Conservation (phyloP, 306 rosid genomes). For the Vigna mungo region DNA sequence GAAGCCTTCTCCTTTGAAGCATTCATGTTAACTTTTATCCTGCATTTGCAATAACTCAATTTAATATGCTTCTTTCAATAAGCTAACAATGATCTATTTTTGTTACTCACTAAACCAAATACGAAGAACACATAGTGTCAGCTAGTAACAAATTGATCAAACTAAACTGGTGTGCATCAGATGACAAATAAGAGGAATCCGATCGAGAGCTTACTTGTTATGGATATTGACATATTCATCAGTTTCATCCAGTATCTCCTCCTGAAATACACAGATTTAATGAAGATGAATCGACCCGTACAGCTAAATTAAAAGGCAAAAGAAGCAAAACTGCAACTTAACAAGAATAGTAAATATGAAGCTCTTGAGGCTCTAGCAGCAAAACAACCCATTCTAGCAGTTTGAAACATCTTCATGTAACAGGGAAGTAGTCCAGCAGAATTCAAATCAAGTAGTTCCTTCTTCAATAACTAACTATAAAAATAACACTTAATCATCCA, state of each 20-base stretch:
- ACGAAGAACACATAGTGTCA: neutral
- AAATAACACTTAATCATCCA: conserved; percentile 25
- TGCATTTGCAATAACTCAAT: conserved; percentile 54
- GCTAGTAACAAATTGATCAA: conserved; percentile 27
- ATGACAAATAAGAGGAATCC: conserved; percentile 19
- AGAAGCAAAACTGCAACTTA: conserved; percentile 23
- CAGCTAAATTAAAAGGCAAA: conserved; percentile 28
- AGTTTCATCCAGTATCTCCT: conserved; percentile 99
- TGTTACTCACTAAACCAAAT: conserved; percentile 26
- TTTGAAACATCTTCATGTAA: conserved; percentile 26
- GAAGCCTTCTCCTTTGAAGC: conserved; percentile 69
- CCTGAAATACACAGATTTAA: conserved; percentile 64
- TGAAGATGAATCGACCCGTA: conserved; percentile 38
- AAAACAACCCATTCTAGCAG: neutral
- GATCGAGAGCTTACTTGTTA: conserved; percentile 71
- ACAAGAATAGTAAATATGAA: conserved; percentile 28
- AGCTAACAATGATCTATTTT: conserved; percentile 20
- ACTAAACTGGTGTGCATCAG: conserved; percentile 27
- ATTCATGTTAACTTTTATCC: conserved; percentile 93
- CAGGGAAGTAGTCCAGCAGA: conserved; percentile 33
- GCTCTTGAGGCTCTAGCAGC: conserved; percentile 30
- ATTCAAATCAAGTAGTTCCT: conserved; percentile 30
- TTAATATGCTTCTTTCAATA: conserved; percentile 25
- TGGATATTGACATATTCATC: conserved; percentile 96
- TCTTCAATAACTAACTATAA: neutral